Percentiles rank a stretch among this genome's conserved stretches.
Evolutionary conservation across 805 yeast genomes (phyloP).

Genomic region (Aciculoconidium aculeatum): DNA sequence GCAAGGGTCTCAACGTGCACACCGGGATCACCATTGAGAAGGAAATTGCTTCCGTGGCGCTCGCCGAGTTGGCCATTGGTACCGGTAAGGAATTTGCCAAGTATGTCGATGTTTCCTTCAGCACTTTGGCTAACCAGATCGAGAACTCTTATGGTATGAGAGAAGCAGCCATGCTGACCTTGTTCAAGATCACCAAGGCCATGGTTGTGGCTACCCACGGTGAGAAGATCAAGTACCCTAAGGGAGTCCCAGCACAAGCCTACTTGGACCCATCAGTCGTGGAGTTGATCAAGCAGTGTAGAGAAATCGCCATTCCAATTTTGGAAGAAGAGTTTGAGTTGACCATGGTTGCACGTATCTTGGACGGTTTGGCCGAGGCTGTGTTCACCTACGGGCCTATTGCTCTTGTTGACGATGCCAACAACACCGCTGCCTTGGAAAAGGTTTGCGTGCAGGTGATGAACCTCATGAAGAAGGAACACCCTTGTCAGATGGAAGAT

Average conservation of each 20-base stretch:
- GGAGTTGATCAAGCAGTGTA: slow-evolving; percentile 56
- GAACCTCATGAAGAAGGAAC: slow-evolving; percentile 73
- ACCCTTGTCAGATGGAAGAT: slow-evolving; percentile 69
- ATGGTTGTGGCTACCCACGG: slow-evolving; percentile 53
- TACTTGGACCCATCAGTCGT: slow-evolving; percentile 55
- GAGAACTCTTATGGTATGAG: slow-evolving; percentile 89
- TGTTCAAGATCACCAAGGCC: slow-evolving; percentile 80
- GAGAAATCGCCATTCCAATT: slow-evolving; percentile 56
- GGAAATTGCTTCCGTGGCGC: slow-evolving; percentile 89
- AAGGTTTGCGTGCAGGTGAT: slow-evolving; percentile 64
- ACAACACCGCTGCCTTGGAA: slow-evolving; percentile 51
- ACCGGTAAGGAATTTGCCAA: slow-evolving; percentile 76
- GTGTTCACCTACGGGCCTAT: slow-evolving; percentile 67
- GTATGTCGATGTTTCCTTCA: slow-evolving; percentile 66
- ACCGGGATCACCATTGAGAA: slow-evolving; percentile 94
- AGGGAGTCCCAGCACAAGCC: slow-evolving; percentile 57
- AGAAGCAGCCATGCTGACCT: slow-evolving; percentile 72
- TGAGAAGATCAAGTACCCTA: slow-evolving; percentile 46
- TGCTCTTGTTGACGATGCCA: slow-evolving; percentile 57
- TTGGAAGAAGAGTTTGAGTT: slow-evolving; percentile 80
- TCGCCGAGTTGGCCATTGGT: slow-evolving; percentile 83
- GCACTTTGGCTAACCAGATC: slow-evolving; percentile 61
- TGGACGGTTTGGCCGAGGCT: slow-evolving; percentile 69
- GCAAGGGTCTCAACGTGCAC: slow-evolving; percentile 76
- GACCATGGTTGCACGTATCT: slow-evolving; percentile 70